A percentile compares a stretch with the other conserved stretches of the same genome.
Conservation (phyloP, 352 stramenopile species). For the Phytophthora pistaciae region DNA sequence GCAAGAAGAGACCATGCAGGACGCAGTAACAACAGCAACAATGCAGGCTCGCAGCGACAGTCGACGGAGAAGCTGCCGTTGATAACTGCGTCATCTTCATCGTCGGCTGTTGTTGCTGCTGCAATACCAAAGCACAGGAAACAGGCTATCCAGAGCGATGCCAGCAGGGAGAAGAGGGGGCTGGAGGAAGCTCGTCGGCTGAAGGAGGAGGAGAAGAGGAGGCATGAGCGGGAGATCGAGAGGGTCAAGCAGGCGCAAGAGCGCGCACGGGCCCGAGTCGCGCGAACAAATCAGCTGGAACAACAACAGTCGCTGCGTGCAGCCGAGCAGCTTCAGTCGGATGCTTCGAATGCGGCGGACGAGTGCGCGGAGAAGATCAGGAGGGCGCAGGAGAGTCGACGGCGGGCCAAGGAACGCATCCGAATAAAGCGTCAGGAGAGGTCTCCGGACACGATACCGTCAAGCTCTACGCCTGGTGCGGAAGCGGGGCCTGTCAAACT, state of each 20-base stretch:
- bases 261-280: constrained; percentile 56
- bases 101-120: background rate
- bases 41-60: background rate
- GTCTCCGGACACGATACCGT: background rate
- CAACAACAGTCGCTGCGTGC: constrained; percentile 30
- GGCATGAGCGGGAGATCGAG: constrained; percentile 34
- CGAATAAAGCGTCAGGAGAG: constrained; percentile 38
- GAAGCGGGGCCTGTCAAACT: background rate
- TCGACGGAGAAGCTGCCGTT: constrained; percentile 1
- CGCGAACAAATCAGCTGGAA: constrained; percentile 55
- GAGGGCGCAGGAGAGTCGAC: constrained; percentile 48
- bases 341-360: constrained; percentile 24
- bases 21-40: background rate
- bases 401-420: constrained; percentile 57
- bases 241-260: constrained; percentile 71
- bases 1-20: background rate
- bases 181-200: constrained; percentile 2
- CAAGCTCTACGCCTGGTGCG: background rate
- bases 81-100: background rate
- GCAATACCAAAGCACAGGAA: background rate
- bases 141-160: constrained; percentile 1
- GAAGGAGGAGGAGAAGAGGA: constrained; percentile 40
- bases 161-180: constrained; percentile 8
- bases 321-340: constrained; percentile 27
- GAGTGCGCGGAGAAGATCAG: constrained; percentile 41